Base-by-base conservation (phyloP, 2,329 filamentous ascomycete genomes). In the Aspergillus brunneoviolaceus region DNA sequence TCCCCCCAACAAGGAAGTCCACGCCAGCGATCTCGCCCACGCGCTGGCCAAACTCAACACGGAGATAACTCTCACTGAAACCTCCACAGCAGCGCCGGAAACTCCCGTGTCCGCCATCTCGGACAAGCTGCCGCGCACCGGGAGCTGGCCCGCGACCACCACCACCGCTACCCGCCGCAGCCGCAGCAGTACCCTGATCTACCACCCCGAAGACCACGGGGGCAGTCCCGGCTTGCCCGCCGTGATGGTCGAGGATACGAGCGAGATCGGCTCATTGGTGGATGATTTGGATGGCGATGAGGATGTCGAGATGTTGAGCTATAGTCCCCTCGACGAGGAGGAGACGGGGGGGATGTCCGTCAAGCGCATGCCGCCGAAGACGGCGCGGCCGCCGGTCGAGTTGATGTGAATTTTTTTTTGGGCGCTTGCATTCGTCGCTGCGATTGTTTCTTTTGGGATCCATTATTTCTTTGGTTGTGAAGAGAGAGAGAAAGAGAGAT, bases 1-100 rank as follows among this genome's bases (percentile, higher is more conserved):
- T 27, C 83, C 86, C 11, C 86, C 86, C 5, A 89, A 89, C 73
- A 87, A 85, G 73, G 82, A 87, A 59, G 85, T 87, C 9, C 85
- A 88, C 67, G 85, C 86, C 0, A 81, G 83, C 57, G 86, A 89
- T 69, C 76, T 89, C 47, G 84, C 84, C 0, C 71, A 75, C 2
- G 86, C 86, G 16, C 72, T 89, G 55, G 76, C 81, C 16, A 81
- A 79, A 60, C 72, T 89, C 57, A 71, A 75, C 59, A 76, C 71
- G 1, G 65, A 72, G 12, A 51, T 9, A 62, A 3, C 27, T 1
- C 2, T 29, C 27, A 2, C 7, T 0, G 7, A 29, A 29, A 0
- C 27, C 7, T 1, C 27, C 6, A 2, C 27, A 9, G 27, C 27
- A 23, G 33, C 35, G 21, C 73, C 71, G 3, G 67, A 66, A n/a